These are phyloP conservation scores for Microdochium paspali DNA, from an alignment of 2,329 filamentous ascomycete genomes.

Conservation along the genomic window DNA sequence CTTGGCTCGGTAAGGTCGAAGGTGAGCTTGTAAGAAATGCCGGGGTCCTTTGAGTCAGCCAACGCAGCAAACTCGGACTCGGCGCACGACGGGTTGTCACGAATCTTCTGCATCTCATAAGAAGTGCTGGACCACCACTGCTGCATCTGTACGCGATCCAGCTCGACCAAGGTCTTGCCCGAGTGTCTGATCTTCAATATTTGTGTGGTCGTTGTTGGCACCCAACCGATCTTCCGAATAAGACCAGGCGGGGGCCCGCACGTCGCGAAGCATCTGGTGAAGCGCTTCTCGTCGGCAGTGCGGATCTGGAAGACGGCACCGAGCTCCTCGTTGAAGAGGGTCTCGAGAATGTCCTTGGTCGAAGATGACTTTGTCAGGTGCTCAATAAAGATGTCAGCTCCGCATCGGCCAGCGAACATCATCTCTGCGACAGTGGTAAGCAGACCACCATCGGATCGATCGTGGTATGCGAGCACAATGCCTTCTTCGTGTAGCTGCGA, in stretches of 20 bases:
- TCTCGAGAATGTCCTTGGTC: constrained; percentile 57
- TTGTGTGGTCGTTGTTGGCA: constrained; percentile 62
- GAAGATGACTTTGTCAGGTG: constrained; percentile 54
- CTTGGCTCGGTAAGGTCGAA: constrained; percentile 73
- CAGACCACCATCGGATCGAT: constrained; percentile 85
- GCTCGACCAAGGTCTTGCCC: constrained; percentile 56
- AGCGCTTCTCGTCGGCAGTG: constrained; percentile 72
- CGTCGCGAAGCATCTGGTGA: constrained; percentile 84
- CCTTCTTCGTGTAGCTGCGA: constrained; percentile 47
- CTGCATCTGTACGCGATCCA: constrained; percentile 66
- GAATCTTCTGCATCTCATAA: constrained; percentile 79
- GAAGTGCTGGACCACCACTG: constrained; percentile 85
- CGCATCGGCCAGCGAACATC: constrained; percentile 95
- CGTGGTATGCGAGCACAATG: constrained; percentile 85
- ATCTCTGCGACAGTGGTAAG: constrained; percentile 89
- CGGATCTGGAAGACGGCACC: constrained; percentile 94
- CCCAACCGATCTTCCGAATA: constrained; percentile 74
- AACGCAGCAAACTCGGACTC: constrained; percentile 75
- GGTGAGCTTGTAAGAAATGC: constrained; percentile 73
- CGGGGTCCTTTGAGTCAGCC: constrained; percentile 66
- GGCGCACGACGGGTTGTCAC: constrained; percentile 82
- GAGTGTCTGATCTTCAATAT: constrained; percentile 67
- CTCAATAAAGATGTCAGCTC: constrained; percentile 77
- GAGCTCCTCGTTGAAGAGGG: constrained; percentile 92
- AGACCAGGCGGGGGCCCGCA: constrained; percentile 75